Conservation (phyloP, 2,329 filamentous ascomycete genomes). For the Coniochaeta pulveracea region DNA sequence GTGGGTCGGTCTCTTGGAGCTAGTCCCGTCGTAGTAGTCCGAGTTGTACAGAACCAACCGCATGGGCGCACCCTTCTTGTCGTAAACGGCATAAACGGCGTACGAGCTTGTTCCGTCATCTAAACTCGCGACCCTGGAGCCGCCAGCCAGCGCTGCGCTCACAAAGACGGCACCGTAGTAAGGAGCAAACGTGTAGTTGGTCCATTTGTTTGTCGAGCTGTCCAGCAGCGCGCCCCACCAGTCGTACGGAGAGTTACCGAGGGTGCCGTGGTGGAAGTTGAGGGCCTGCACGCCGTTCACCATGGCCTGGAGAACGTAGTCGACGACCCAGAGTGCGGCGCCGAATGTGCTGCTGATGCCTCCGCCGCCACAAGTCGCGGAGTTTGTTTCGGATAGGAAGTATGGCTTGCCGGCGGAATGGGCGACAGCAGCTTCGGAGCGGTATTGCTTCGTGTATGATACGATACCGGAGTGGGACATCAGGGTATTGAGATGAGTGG, state of each 20-base stretch:
- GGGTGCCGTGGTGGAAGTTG: constrained; percentile 41
- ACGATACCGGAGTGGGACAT: constrained; percentile 25
- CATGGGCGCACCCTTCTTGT: constrained; percentile 22
- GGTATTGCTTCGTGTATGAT: constrained; percentile 31
- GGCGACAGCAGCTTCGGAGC: constrained; percentile 27
- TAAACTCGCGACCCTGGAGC: constrained; percentile 29
- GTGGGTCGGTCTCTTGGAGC: constrained; percentile 19
- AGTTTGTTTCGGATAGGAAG: constrained; percentile 38
- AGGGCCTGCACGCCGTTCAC: constrained; percentile 24
- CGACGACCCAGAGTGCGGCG: constrained; percentile 38
- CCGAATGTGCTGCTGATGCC: constrained; percentile 33
- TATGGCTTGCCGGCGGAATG: constrained; percentile 31
- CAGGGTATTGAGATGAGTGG: constrained; percentile 38
- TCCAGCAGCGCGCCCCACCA: constrained; percentile 19
- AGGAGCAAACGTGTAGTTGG: constrained; percentile 33
- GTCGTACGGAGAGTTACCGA: constrained; percentile 39
- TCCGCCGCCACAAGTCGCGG: constrained; percentile 26
- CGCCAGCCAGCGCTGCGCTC: constrained; percentile 30
- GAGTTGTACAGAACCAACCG: constrained; percentile 33
- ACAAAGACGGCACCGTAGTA: constrained; percentile 41
- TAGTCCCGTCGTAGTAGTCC: constrained; percentile 25
- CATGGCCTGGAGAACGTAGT: constrained; percentile 26
- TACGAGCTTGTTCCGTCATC: constrained; percentile 29
- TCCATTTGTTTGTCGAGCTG: no score
- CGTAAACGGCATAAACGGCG: constrained; percentile 33